A percentile compares a stretch with the other conserved stretches of the same genome.
These are phyloP conservation scores for Ustilago trichophora DNA, from an alignment of 1,284 basidiomycete genomes.

Conservation along the genomic window DNA sequence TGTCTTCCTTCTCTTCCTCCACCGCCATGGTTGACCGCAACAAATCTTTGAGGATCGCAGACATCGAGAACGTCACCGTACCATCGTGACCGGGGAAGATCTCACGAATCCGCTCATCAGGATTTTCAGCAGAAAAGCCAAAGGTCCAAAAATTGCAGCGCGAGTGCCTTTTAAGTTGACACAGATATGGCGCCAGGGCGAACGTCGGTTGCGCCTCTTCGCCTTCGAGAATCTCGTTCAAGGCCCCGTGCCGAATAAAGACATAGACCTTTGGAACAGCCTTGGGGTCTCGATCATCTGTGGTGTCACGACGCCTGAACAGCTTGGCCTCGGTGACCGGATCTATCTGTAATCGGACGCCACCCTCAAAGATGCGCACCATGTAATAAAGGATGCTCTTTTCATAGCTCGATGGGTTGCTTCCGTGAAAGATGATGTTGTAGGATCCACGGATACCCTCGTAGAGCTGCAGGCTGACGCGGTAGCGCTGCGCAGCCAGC, in stretches of 20 bases:
- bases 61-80: conserved; percentile 25
- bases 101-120: conserved; percentile 30
- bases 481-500: conserved; percentile 23
- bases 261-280: conserved; percentile 31
- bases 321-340: conserved; percentile 20
- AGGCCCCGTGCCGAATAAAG: conserved; percentile 23
- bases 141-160: conserved; percentile 28
- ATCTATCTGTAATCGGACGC: conserved; percentile 7
- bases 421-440: conserved; percentile 36
- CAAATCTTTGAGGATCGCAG: conserved; percentile 33
- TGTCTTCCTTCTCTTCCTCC: conserved; percentile 6
- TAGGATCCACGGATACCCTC: conserved; percentile 27
- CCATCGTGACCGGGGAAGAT: conserved; percentile 30
- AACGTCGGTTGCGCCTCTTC: not conserved
- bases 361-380: conserved; percentile 38
- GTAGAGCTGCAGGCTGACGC: conserved; percentile 11
- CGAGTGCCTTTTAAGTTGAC: conserved; percentile 32
- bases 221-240: conserved; percentile 9
- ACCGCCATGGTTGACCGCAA: conserved; percentile 17
- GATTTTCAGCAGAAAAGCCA: conserved; percentile 33
- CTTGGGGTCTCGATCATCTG: too few species aligned
- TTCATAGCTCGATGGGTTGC: conserved; percentile 21
- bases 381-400: conserved; percentile 21
- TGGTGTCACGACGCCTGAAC: too few species aligned
- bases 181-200: conserved; percentile 17